phyloP scores from a whole-genome alignment of 495 filamentous ascomycete species.

The Evansstolkia leycettana region DNA sequence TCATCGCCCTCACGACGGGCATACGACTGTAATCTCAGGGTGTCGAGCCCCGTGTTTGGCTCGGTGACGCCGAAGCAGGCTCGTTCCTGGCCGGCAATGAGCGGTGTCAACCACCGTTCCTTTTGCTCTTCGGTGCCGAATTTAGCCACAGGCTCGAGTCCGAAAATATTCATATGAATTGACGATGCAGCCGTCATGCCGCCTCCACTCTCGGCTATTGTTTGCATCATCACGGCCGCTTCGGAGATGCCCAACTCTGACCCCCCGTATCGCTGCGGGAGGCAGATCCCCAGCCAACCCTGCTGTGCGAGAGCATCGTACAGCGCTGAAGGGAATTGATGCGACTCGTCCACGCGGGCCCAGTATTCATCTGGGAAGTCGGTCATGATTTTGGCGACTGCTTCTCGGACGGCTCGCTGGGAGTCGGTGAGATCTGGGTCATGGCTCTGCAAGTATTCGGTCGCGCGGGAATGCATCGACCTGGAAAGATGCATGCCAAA shows the following conservation, averaged over 20 bases:
- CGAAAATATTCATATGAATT: conserved; percentile 54
- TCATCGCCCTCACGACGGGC: conserved; percentile 34
- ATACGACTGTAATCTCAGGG: conserved; percentile 40
- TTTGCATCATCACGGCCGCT: conserved; percentile 60
- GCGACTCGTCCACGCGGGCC: conserved; percentile 45
- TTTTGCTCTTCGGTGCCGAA: conserved; percentile 43
- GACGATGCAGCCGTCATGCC: conserved; percentile 54
- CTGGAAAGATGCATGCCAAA: too few species aligned
- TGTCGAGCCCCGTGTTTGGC: conserved; percentile 50
- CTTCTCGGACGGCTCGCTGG: conserved; percentile 37
- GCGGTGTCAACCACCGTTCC: conserved; percentile 38
- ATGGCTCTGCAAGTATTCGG: conserved; percentile 6
- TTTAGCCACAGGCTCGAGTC: conserved; percentile 50
- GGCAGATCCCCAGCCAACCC: conserved; percentile 59
- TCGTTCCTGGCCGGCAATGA: conserved; percentile 44
- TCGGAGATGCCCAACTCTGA: conserved; percentile 53
- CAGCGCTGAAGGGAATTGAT: conserved; percentile 47
- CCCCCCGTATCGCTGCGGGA: conserved; percentile 49
- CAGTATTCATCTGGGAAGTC: conserved; percentile 47
- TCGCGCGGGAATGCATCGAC: conserved; percentile 3
- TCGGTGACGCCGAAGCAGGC: conserved; percentile 49
- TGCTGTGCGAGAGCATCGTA: conserved; percentile 47
- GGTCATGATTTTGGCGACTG: conserved; percentile 45
- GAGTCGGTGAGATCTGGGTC: conserved; percentile 5
- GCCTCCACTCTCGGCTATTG: conserved; percentile 53